A percentile compares a stretch with the other conserved stretches of the same genome.
phyloP scores from a whole-genome alignment of 2,329 filamentous ascomycete species.

The Dissoconium aciculare region DNA sequence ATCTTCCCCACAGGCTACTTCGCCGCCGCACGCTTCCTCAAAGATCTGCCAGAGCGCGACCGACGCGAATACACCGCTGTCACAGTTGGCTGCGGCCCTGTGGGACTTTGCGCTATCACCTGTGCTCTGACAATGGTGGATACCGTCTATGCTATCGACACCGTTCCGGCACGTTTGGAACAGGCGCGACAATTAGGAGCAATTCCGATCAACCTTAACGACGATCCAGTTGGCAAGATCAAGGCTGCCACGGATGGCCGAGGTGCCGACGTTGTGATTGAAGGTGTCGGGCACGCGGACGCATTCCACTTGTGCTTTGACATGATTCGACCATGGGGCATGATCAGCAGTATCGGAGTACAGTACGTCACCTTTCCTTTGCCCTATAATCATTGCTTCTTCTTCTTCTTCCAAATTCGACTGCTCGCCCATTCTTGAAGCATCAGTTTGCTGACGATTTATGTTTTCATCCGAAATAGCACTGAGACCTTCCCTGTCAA shows the following conservation, averaged over 20 bases:
- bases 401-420: neutral
- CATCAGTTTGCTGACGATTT: neutral
- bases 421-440: neutral
- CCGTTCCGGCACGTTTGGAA: slow-evolving; percentile 57
- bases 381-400: neutral
- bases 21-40: slow-evolving; percentile 64
- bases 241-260: slow-evolving; percentile 62
- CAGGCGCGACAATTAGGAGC: slow-evolving; percentile 61
- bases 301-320: slow-evolving; percentile 35
- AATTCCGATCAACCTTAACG: slow-evolving; percentile 61
- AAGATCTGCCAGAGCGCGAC: slow-evolving; percentile 41
- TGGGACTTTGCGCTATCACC: slow-evolving; percentile 59
- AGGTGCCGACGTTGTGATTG: slow-evolving; percentile 70
- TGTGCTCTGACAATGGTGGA: slow-evolving; percentile 21
- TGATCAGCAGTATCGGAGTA: slow-evolving; percentile 35
- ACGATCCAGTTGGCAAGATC: slow-evolving; percentile 44
- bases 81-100: slow-evolving; percentile 63
- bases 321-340: slow-evolving; percentile 35
- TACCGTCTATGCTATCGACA: slow-evolving; percentile 26
- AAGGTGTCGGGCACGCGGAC: slow-evolving; percentile 35
- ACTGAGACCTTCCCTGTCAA: slow-evolving; percentile 31
- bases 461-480: slow-evolving; percentile 4
- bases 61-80: slow-evolving; percentile 56
- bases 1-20: slow-evolving; percentile 80
- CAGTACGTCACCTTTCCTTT: slow-evolving; percentile 18